Conservation (phyloP, 495 filamentous ascomycete genomes). For the Pseudevernia furfuracea region DNA sequence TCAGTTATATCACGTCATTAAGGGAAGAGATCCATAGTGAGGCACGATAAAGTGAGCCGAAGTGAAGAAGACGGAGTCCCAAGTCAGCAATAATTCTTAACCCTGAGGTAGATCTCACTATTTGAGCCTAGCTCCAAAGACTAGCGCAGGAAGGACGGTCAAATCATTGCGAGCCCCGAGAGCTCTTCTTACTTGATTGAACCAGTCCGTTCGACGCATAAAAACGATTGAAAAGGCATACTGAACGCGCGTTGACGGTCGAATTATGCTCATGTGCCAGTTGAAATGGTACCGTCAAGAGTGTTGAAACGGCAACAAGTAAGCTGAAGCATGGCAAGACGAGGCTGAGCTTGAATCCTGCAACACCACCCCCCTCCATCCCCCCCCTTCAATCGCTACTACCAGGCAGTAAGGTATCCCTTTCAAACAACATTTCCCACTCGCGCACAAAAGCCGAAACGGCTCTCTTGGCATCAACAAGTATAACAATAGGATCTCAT, state of each 20-base stretch:
- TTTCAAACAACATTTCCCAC: neutral
- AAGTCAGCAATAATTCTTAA: neutral
- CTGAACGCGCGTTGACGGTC: too few species aligned
- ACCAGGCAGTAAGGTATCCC: neutral
- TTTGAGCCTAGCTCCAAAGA: neutral
- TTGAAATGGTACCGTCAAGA: too few species aligned
- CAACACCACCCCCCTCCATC: neutral
- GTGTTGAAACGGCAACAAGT: too few species aligned
- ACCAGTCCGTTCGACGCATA: neutral
- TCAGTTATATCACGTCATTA: neutral
- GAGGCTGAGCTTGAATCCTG: constrained; percentile 1
- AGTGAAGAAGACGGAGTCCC: neutral
- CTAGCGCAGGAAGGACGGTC: too few species aligned
- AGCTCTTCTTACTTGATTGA: neutral
- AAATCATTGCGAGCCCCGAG: too few species aligned
- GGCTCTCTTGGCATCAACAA: neutral
- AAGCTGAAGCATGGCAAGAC: neutral
- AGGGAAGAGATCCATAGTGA: neutral
- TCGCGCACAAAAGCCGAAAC: neutral
- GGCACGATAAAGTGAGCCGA: neutral
- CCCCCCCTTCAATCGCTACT: neutral
- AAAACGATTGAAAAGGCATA: neutral
- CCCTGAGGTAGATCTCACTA: constrained; percentile 1
- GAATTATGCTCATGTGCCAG: too few species aligned
- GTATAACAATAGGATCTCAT: neutral